Conservation (phyloP, 2,329 filamentous ascomycete species). For the Cadophora malorum region DNA sequence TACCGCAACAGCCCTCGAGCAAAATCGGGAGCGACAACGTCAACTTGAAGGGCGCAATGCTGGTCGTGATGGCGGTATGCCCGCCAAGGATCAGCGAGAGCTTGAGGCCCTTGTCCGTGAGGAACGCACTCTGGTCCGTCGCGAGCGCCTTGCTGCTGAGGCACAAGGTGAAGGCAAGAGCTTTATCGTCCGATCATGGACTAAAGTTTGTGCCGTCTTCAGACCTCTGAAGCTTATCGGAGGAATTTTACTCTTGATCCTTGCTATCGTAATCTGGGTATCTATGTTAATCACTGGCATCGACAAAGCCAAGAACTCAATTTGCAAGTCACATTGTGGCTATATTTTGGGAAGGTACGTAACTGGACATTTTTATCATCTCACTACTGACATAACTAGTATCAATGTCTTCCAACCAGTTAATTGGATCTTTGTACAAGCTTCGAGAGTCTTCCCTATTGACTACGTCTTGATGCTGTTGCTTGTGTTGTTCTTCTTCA, state of each 20-base stretch:
- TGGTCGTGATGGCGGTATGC: conserved; percentile 75
- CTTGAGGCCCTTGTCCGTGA: conserved; percentile 86
- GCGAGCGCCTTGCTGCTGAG: conserved; percentile 86
- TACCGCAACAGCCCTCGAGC: conserved; percentile 80
- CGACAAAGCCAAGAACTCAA: conserved; percentile 94
- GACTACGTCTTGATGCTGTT: conserved; percentile 92
- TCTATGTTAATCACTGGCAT: conserved; percentile 96
- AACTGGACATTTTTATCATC: neutral
- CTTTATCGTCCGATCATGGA: conserved; percentile 76
- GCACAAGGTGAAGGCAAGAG: conserved; percentile 78
- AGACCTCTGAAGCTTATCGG: conserved; percentile 88
- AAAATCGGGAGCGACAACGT: conserved; percentile 89
- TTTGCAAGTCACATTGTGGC: conserved; percentile 89
- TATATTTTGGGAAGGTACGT: conserved; percentile 76
- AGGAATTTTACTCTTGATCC: conserved; percentile 76
- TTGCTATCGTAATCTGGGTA: conserved; percentile 79
- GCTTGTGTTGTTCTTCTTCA: conserved; percentile 86
- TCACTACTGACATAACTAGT: conserved; percentile 48
- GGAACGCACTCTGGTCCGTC: conserved; percentile 88
- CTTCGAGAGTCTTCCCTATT: conserved; percentile 84
- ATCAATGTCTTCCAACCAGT: conserved; percentile 95
- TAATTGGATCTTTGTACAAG: conserved; percentile 85
- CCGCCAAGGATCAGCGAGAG: conserved; percentile 86
- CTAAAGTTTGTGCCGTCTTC: conserved; percentile 81
- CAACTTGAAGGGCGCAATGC: conserved; percentile 87